Conservation (phyloP, 2,329 filamentous ascomycete species). For the Scytalidium sp. region DNA sequence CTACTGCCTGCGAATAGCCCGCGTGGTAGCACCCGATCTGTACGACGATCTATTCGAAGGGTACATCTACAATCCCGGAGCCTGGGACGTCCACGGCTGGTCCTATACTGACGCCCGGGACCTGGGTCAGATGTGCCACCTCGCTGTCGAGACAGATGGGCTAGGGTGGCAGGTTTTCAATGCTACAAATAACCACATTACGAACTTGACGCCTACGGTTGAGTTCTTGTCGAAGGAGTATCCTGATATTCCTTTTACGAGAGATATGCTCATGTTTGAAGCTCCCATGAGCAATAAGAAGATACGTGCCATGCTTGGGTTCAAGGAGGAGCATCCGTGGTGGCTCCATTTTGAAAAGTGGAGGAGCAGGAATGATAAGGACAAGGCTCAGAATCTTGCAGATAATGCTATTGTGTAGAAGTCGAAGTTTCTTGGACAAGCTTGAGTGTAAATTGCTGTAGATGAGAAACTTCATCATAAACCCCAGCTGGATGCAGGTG, state of each 20-base stretch:
- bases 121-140: slow-evolving; percentile 55
- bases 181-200: slow-evolving; percentile 58
- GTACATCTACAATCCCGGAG: slow-evolving; percentile 46
- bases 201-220: slow-evolving; percentile 44
- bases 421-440: too few species aligned
- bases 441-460: too few species aligned
- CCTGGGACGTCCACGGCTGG: slow-evolving; percentile 55
- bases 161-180: slow-evolving; percentile 62
- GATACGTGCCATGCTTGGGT: slow-evolving; percentile 52
- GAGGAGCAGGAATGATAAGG: background rate
- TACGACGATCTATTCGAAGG: slow-evolving; percentile 46
- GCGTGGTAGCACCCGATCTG: slow-evolving; percentile 57
- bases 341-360: slow-evolving; percentile 34
- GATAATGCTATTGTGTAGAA: too few species aligned
- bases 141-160: slow-evolving; percentile 46
- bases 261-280: slow-evolving; percentile 53
- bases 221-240: slow-evolving; percentile 46
- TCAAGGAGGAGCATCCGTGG: slow-evolving; percentile 55
- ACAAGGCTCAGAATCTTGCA: too few species aligned
- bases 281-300: slow-evolving; percentile 57
- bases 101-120: slow-evolving; percentile 59
- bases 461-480: too few species aligned
- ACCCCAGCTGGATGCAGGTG: too few species aligned
- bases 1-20: slow-evolving; percentile 56
- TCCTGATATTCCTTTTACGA: slow-evolving; percentile 48